phyloP scores from a whole-genome alignment of 2,329 filamentous ascomycete species.

The Sphaerostilbella broomeana region DNA sequence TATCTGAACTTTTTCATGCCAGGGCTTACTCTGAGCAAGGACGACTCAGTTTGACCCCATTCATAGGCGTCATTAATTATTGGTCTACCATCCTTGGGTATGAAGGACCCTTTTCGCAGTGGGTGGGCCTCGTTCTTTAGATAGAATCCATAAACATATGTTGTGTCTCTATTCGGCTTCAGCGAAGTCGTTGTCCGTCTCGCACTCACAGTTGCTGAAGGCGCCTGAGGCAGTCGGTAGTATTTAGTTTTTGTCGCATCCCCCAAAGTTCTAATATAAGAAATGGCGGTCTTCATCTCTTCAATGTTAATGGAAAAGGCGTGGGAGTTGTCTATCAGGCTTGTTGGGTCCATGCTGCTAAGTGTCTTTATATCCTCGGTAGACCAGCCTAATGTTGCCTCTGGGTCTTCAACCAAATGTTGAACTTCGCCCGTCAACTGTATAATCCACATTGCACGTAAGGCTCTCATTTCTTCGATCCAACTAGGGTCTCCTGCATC shows the following conservation, averaged over 20 bases:
- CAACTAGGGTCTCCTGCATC: constrained; percentile 16
- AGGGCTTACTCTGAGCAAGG: neutral
- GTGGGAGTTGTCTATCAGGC: neutral
- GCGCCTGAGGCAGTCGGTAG: constrained; percentile 1
- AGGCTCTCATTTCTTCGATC: constrained; percentile 19
- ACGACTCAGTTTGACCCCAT: neutral
- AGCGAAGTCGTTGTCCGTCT: constrained; percentile 1
- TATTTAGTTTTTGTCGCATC: neutral
- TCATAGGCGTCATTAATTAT: neutral
- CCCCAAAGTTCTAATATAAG: neutral
- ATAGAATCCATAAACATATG: neutral
- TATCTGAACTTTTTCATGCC: neutral
- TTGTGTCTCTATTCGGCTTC: neutral
- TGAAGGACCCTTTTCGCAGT: no score
- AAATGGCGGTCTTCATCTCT: neutral
- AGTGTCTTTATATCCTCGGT: constrained; percentile 10
- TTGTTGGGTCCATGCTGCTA: neutral
- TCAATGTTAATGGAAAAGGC: neutral
- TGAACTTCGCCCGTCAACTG: constrained; percentile 15
- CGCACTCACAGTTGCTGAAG: neutral
- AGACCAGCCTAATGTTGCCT: constrained; percentile 5
- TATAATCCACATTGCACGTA: constrained; percentile 18
- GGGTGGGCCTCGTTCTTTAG: neutral
- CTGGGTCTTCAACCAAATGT: neutral
- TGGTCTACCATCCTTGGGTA: neutral